These are phyloP conservation scores for Exophiala lecanii-corni DNA, from an alignment of 2,329 filamentous ascomycete genomes.

Conservation along the genomic window DNA sequence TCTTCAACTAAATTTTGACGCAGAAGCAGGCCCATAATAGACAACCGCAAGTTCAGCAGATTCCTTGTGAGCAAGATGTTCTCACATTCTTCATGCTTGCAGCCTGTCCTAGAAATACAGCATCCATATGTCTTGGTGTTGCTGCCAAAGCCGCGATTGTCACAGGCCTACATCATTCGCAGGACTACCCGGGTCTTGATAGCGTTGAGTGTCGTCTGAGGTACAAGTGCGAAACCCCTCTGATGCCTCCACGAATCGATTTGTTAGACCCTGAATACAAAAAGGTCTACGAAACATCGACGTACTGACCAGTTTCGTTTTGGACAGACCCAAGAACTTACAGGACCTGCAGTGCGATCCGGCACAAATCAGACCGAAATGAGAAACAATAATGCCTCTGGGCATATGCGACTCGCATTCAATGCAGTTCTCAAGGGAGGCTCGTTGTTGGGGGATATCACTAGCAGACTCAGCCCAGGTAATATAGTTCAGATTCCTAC, in stretches of 20 bases:
- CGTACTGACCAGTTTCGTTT: slow-evolving; percentile 1
- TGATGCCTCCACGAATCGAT: background rate
- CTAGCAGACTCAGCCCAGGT: background rate
- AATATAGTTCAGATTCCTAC: background rate
- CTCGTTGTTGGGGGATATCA: background rate
- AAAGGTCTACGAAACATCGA: background rate
- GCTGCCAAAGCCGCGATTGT: slow-evolving; percentile 9
- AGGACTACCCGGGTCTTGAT: background rate
- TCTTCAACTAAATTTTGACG: no score
- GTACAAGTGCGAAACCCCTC: background rate
- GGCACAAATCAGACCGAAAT: background rate
- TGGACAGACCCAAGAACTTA: slow-evolving; percentile 1
- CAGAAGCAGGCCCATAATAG: no score
- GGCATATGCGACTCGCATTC: background rate
- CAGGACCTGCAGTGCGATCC: background rate
- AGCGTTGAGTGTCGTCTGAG: background rate
- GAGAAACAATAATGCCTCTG: background rate
- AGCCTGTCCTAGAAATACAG: slow-evolving; percentile 1
- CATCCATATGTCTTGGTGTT: slow-evolving; percentile 11
- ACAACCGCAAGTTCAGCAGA: no score
- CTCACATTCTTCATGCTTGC: background rate
- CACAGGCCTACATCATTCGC: background rate
- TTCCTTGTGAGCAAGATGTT: no score
- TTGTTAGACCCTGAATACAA: background rate
- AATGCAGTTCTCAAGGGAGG: background rate